Percentiles rank a stretch among this genome's conserved stretches.
Evolutionary conservation across 257 asterid species (phyloP).

Genomic region (Solanum sparsipilum): DNA sequence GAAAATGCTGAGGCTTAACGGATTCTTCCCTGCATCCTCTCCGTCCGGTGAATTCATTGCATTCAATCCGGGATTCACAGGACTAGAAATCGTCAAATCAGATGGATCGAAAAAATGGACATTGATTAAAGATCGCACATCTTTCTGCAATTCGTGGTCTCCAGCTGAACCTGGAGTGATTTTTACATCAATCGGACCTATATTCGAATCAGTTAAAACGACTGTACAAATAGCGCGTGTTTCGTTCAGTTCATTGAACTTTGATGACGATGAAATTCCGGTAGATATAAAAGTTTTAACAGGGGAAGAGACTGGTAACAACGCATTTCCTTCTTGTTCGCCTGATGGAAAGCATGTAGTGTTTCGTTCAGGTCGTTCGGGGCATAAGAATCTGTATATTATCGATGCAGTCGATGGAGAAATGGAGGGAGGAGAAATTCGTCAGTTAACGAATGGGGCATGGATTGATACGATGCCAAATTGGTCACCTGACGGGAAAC

Average conservation of each 20-base stretch:
- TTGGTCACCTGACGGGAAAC: slow-evolving; percentile 86
- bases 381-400: slow-evolving; percentile 64
- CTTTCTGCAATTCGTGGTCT: slow-evolving; percentile 61
- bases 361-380: slow-evolving; percentile 70
- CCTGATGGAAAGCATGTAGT: slow-evolving; percentile 67
- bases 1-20: slow-evolving; percentile 49
- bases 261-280: slow-evolving; percentile 15
- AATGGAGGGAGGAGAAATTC: slow-evolving; percentile 34
- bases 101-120: slow-evolving; percentile 69
- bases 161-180: slow-evolving; percentile 50
- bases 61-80: slow-evolving; percentile 24
- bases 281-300: slow-evolving; percentile 53
- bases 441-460: slow-evolving; percentile 53
- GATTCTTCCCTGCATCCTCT: slow-evolving; percentile 61
- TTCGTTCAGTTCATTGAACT: slow-evolving; percentile 27
- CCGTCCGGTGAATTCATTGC: slow-evolving; percentile 51
- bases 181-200: slow-evolving; percentile 61
- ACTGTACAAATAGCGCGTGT: slow-evolving; percentile 70
- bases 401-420: slow-evolving; percentile 58
- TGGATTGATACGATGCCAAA: slow-evolving; percentile 93
- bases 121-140: slow-evolving; percentile 31
- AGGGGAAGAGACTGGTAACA: slow-evolving; percentile 52
- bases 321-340: slow-evolving; percentile 76
- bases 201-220: slow-evolving; percentile 33
- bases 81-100: slow-evolving; percentile 43